Evolutionary conservation across 768 basidiomycete genomes (phyloP), one percentile per base, ranked within the genome.

Genomic region (Leccinellum rugosiceps): DNA sequence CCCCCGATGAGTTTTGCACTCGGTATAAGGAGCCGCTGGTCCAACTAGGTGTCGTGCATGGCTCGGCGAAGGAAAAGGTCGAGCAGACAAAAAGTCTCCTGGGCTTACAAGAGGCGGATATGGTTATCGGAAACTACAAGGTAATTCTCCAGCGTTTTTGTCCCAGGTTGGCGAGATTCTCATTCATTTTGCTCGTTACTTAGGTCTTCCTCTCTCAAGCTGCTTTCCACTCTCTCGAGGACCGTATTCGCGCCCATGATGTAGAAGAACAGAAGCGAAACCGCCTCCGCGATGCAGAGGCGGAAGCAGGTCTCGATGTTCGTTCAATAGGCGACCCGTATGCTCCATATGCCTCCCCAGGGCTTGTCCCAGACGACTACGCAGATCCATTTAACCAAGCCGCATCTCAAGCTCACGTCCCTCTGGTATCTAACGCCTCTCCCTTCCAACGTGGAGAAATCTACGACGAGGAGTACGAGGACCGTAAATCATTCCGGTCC

Each of bases 201-300:
- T 62, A 97, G 94, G 87, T 95, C 46, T 98, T 92, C 81, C 74
- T 99, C 3, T 90, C 88, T 0, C 94, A 95, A 65, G 60, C 66
- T 0, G 90, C 91, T 0, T 98, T 98, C 82, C 92, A 93, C 60
- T 76, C 80, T 2, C 83, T 98, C 17, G 96, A 98, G 68, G 92
- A 99, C 66, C 83, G 84, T 3, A 77, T 98, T 13, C 87, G 96
- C 7, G 79, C 87, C 0, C 80, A 81, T 15, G 96, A 98, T 52
- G 85, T 84, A 4, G 92, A 97, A 56, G 94, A 97, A 67, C 85
- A 86, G 69, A 90, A 90, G 72, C 81, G 90, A 35, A 90, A 88
- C 64, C 82, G 87, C 25, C 75, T 91, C 49, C 83, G 87, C 4
- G 87, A 92, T 56, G 87, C 83, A 14, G 90, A 88, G 71, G 82